Conservation (phyloP, 1,284 basidiomycete genomes). For the Trichosporon sp. region DNA sequence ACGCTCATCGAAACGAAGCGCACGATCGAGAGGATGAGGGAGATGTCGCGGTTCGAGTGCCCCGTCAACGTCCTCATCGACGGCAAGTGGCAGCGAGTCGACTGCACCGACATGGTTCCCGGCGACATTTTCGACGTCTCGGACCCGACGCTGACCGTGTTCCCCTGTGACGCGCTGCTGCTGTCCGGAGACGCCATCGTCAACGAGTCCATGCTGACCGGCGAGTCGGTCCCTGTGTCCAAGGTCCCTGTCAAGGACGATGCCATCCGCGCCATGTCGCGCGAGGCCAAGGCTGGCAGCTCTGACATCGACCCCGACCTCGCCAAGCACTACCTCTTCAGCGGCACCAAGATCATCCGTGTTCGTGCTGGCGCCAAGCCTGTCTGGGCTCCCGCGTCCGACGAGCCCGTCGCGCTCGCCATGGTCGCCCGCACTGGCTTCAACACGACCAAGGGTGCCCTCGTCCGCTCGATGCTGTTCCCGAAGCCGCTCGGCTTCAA, state of each 20-base stretch:
- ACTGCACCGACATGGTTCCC: conserved; percentile 82
- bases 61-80: conserved; percentile 73
- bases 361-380: conserved; percentile 68
- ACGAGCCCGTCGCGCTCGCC: conserved; percentile 72
- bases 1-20: conserved; percentile 92
- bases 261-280: conserved; percentile 69
- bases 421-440: conserved; percentile 94
- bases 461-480: conserved; percentile 97
- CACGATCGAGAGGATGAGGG: conserved; percentile 91
- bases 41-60: conserved; percentile 93
- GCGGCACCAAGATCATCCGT: conserved; percentile 89
- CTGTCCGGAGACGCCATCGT: conserved; percentile 64
- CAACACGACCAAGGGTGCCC: conserved; percentile 95
- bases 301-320: conserved; percentile 71
- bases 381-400: conserved; percentile 59
- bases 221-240: conserved; percentile 69
- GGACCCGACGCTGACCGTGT: conserved; percentile 69
- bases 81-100: conserved; percentile 69
- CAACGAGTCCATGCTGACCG: conserved; percentile 83
- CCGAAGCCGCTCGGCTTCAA: conserved; percentile 98
- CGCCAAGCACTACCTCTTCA: conserved; percentile 84
- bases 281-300: conserved; percentile 60
- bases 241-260: conserved; percentile 73
- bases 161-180: conserved; percentile 81
- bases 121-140: conserved; percentile 92